A percentile compares a stretch with the other conserved stretches of the same genome.
Conservation (phyloP, 225 moss, liverwort and hornwort species). For the Anthoceros angustus region DNA sequence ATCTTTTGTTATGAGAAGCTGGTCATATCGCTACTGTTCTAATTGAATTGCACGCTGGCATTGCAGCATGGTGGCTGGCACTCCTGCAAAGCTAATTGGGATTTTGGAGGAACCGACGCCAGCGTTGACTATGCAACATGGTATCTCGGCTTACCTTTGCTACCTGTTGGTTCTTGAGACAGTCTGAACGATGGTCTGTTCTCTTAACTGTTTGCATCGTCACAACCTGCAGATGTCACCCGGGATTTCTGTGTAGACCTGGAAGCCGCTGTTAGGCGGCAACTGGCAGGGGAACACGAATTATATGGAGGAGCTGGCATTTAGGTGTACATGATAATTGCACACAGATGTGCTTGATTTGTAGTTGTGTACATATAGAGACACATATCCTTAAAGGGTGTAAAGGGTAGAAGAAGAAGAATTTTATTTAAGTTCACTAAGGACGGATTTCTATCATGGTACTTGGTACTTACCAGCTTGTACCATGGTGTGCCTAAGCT, state of each 20-base stretch:
- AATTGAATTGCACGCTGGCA: neutral
- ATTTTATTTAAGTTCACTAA: too few species aligned
- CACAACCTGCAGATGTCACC: constrained; percentile 38
- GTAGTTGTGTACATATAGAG: too few species aligned
- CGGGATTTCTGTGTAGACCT: constrained; percentile 60
- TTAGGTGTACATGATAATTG: constrained; percentile 7
- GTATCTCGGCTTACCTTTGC: constrained; percentile 12
- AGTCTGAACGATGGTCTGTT: neutral
- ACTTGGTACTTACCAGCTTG: too few species aligned
- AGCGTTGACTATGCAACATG: constrained; percentile 87
- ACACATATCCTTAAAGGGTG: too few species aligned
- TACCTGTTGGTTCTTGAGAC: neutral
- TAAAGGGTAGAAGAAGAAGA: too few species aligned
- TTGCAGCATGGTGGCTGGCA: constrained; percentile 92
- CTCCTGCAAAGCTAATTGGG: constrained; percentile 83
- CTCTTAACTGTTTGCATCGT: constrained; percentile 8
- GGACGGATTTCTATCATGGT: too few species aligned
- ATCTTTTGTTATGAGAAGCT: neutral
- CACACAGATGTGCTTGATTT: too few species aligned
- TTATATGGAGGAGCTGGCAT: constrained; percentile 76
- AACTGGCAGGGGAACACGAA: constrained; percentile 31
- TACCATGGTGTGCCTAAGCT: too few species aligned
- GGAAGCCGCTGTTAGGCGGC: constrained; percentile 57
- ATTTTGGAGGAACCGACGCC: constrained; percentile 66
- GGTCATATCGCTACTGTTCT: neutral